Conservation (phyloP, 2,329 filamentous ascomycete genomes). For the Hyphodiscus sp. region DNA sequence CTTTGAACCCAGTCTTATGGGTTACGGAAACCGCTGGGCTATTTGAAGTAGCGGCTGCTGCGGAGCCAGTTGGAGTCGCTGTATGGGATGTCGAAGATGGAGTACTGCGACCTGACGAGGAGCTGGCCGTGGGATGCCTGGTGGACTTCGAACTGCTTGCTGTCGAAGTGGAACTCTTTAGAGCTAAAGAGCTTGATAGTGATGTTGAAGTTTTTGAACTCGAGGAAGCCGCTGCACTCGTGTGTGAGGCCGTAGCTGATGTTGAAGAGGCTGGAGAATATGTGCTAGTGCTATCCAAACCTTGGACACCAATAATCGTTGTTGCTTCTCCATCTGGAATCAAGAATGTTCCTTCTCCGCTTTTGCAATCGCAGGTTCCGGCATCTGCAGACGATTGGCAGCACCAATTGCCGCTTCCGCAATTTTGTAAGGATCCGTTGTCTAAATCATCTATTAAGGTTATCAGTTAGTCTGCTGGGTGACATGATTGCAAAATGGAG, state of each 20-base stretch:
- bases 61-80: background rate
- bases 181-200: too few species aligned
- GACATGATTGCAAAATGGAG: background rate
- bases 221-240: background rate
- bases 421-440: slow-evolving; percentile 1
- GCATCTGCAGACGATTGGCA: background rate
- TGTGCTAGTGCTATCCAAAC: slow-evolving; percentile 1
- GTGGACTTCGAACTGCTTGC: too few species aligned
- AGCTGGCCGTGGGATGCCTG: too few species aligned
- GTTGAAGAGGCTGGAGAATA: too few species aligned
- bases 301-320: slow-evolving; percentile 1
- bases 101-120: too few species aligned
- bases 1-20: slow-evolving; percentile 2
- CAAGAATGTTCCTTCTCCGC: slow-evolving; percentile 1
- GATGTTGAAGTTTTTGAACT: too few species aligned
- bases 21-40: background rate
- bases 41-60: background rate
- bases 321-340: background rate
- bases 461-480: background rate
- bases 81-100: background rate
- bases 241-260: background rate
- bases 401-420: slow-evolving; percentile 1
- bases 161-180: too few species aligned
- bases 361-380: slow-evolving; percentile 1
- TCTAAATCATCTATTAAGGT: background rate